Conservation (phyloP, 1,139 yeast genomes). For the Yamadazyma atmosphaerica region DNA sequence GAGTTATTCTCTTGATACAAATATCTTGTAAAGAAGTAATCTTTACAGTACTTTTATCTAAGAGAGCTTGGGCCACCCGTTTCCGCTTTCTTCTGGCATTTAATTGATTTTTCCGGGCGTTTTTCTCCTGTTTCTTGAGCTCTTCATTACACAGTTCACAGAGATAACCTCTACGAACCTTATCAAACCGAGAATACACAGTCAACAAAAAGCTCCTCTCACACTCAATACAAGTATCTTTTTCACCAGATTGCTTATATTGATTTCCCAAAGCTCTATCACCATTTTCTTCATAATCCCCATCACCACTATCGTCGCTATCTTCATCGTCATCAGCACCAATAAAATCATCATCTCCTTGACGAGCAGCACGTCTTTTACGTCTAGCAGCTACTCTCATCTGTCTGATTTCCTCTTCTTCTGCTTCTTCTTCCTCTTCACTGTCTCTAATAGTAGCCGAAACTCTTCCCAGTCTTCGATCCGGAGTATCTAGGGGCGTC, state of each 20-base stretch:
- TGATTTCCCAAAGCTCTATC: constrained; percentile 23
- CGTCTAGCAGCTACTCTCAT: constrained; percentile 44
- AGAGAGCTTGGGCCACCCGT: constrained; percentile 77
- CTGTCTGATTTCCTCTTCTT: constrained; percentile 30
- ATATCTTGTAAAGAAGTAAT: constrained; percentile 78
- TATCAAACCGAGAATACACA: constrained; percentile 60
- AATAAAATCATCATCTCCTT: constrained; percentile 19
- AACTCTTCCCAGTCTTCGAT: neutral
- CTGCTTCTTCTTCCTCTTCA: constrained; percentile 19
- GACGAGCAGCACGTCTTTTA: constrained; percentile 22
- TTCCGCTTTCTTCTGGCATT: constrained; percentile 73
- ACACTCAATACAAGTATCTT: constrained; percentile 60
- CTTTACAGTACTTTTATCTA: constrained; percentile 64
- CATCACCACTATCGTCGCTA: constrained; percentile 31
- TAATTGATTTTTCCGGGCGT: constrained; percentile 50
- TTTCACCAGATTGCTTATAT: constrained; percentile 44
- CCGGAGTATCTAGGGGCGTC: constrained; percentile 6
- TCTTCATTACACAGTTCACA: constrained; percentile 65
- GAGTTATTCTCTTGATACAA: constrained; percentile 70
- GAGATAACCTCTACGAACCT: constrained; percentile 55
- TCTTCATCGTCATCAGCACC: constrained; percentile 26
- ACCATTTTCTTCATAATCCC: constrained; percentile 24
- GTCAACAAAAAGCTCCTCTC: constrained; percentile 55
- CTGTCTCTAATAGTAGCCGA: constrained; percentile 12
- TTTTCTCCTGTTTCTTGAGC: constrained; percentile 42